phyloP scores from a whole-genome alignment of 495 filamentous ascomycete genomes.

The Lophium mytilinum region DNA sequence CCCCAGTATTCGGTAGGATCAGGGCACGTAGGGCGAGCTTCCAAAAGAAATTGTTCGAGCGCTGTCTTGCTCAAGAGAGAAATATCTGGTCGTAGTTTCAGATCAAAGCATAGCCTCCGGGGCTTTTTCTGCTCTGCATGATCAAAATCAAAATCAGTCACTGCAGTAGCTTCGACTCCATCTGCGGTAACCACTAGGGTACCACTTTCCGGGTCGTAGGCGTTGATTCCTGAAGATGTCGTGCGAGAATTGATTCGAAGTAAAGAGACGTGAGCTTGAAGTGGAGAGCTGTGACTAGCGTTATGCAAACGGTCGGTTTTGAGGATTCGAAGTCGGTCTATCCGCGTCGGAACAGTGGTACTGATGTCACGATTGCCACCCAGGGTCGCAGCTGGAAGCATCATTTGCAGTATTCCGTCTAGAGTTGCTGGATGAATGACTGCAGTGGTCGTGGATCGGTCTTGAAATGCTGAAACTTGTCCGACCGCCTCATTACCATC shows the following conservation, averaged over 20 bases:
- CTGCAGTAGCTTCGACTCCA: background rate
- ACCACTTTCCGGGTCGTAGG: background rate
- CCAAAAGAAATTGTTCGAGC: no score
- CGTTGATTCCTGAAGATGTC: background rate
- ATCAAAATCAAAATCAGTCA: background rate
- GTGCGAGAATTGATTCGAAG: background rate
- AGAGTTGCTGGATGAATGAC: constrained; percentile 13
- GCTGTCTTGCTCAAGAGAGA: no score
- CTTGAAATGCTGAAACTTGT: background rate
- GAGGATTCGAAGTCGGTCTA: background rate
- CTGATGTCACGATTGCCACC: background rate
- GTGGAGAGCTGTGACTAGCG: no score
- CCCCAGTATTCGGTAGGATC: no score
- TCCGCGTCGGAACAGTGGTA: constrained; percentile 1
- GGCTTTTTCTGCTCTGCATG: no score
- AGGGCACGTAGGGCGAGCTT: no score
- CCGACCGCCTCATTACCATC: background rate
- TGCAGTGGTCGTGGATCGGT: constrained; percentile 1
- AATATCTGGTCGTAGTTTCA: no score
- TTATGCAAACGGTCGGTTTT: background rate
- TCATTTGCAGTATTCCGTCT: constrained; percentile 12
- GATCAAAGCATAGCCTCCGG: no score
- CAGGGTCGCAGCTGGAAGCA: background rate
- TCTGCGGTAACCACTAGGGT: background rate
- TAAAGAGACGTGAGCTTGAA: background rate